Evolutionary conservation across 192 early-diverging fungal genomes (phyloP), one percentile per base, ranked within the genome.

Genomic region (Backusella australiensis): DNA sequence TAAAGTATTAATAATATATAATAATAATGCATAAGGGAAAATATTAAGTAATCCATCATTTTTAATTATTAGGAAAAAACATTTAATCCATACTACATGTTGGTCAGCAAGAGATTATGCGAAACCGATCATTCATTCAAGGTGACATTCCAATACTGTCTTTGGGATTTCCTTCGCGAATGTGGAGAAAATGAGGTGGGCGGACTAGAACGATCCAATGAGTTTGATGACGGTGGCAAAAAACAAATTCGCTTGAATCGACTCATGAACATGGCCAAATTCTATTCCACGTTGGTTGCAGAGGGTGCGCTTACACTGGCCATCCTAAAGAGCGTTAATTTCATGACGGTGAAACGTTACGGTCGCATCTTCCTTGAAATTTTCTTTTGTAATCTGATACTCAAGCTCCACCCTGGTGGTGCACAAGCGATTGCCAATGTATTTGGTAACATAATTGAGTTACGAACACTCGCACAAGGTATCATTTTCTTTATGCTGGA

Each of bases 131-230:
- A 94, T 80, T 90, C 91, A 8, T 95, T 91, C 86, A 91, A 91
- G 82, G 89, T 98, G 73, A 99, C 98, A 6, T 91, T 96, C 78
- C 95, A 97, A 88, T 99, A 94, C 80, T 90, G 91, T 17, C 86
- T 99, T 49, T 99, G 98, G 98, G 98, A 99, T 83, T 89, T 94
- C 77, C 78, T 99, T 71, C 90, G 98, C 68, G 93, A 91, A 68
- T 86, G 94, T 80, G 94, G 91, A 34, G 94, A 95, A 67, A 84
- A 79, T n/a, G 93, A 92, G 71, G 90, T 93, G 2, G 93, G 92
- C 73, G 93, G 93, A 1, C 84, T 95, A 82, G 87, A 88, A 34
- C 79, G 81, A 71, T 65, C 81, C 46, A 84, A 80, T 12, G 69
- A 83, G 38, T 79, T 75, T 29, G 78, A 74, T 23, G 66, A 71